A percentile compares a stretch with the other conserved stretches of the same genome.
These are phyloP conservation scores for Castanea sativa DNA, from an alignment of 306 rosid genomes.

Conservation along the genomic window DNA sequence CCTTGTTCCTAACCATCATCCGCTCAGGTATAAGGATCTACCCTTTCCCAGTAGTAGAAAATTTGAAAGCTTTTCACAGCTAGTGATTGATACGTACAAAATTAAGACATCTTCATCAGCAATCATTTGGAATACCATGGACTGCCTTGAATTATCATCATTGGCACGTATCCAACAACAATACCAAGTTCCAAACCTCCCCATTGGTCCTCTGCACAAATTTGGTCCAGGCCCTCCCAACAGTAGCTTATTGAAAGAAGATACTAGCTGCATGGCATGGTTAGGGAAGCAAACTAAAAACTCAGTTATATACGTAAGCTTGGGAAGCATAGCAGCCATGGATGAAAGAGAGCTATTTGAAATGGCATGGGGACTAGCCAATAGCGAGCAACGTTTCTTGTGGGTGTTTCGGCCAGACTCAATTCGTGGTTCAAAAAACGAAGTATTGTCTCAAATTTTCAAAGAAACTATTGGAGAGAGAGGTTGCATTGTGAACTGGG, in stretches of 20 bases:
- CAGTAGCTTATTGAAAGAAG: constrained; percentile 24
- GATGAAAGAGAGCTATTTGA: constrained; percentile 36
- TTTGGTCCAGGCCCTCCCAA: constrained; percentile 6
- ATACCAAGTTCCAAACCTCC: constrained; percentile 24
- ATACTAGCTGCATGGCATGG: constrained; percentile 23
- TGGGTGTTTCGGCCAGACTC: constrained; percentile 36
- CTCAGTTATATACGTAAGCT: constrained; percentile 31
- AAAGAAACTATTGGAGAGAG: constrained; percentile 9
- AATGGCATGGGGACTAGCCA: constrained; percentile 50
- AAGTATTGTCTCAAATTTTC: constrained; percentile 17
- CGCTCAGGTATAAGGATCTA: constrained; percentile 53
- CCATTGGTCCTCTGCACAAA: constrained; percentile 49
- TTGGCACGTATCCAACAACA: constrained; percentile 21
- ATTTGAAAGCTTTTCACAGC: not conserved
- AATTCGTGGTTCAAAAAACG: not conserved
- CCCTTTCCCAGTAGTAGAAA: constrained; percentile 15
- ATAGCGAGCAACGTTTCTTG: constrained; percentile 41
- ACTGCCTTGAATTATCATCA: constrained; percentile 28
- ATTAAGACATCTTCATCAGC: constrained; percentile 24
- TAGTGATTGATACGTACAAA: not conserved
- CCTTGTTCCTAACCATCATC: constrained; percentile 33
- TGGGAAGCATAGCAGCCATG: constrained; percentile 55
- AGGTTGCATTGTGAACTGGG: constrained; percentile 43
- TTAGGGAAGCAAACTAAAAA: constrained; percentile 15
- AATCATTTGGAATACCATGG: constrained; percentile 41